Evolutionary conservation across 768 basidiomycete genomes (phyloP).

Genomic region (Ramaria rubella): DNA sequence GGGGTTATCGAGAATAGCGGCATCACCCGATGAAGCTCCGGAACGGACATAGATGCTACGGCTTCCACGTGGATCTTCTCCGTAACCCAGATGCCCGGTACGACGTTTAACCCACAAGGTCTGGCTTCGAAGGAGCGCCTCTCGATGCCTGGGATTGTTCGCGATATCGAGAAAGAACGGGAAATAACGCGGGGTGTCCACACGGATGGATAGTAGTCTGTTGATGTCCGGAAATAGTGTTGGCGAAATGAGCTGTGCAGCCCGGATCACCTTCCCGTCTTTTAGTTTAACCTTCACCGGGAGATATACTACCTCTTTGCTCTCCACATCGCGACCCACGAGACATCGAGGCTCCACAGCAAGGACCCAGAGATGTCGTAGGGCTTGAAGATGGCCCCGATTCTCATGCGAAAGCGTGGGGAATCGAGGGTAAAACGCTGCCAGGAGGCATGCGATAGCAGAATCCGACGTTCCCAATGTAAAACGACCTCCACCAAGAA

Average conservation of each 20-base stretch:
- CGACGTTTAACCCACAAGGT: slow-evolving; percentile 90
- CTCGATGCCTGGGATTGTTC: slow-evolving; percentile 58
- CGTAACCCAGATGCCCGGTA: slow-evolving; percentile 88
- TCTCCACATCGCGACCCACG: slow-evolving; percentile 88
- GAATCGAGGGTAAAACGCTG: slow-evolving; percentile 90
- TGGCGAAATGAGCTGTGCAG: slow-evolving; percentile 80
- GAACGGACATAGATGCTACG: slow-evolving; percentile 86
- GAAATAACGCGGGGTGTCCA: slow-evolving; percentile 96
- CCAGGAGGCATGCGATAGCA: slow-evolving; percentile 82
- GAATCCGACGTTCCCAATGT: slow-evolving; percentile 90
- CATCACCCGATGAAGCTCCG: slow-evolving; percentile 76
- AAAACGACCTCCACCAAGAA: slow-evolving; percentile 88
- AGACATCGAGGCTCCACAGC: slow-evolving; percentile 93
- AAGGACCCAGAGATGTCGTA: slow-evolving; percentile 93
- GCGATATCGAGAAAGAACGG: slow-evolving; percentile 80
- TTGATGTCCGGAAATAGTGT: slow-evolving; percentile 89
- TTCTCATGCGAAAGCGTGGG: slow-evolving; percentile 78
- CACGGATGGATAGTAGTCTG: slow-evolving; percentile 70
- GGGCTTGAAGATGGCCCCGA: slow-evolving; percentile 83
- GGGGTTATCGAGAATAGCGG: slow-evolving; percentile 81
- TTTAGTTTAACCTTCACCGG: slow-evolving; percentile 82
- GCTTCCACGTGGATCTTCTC: slow-evolving; percentile 89
- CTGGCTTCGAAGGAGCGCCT: slow-evolving; percentile 63
- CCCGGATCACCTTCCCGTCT: slow-evolving; percentile 56
- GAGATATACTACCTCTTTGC: slow-evolving; percentile 82